A percentile compares a stretch with the other conserved stretches of the same genome.
These are phyloP conservation scores for Pleurotus giganteus DNA, from an alignment of 768 basidiomycete species.

Conservation along the genomic window DNA sequence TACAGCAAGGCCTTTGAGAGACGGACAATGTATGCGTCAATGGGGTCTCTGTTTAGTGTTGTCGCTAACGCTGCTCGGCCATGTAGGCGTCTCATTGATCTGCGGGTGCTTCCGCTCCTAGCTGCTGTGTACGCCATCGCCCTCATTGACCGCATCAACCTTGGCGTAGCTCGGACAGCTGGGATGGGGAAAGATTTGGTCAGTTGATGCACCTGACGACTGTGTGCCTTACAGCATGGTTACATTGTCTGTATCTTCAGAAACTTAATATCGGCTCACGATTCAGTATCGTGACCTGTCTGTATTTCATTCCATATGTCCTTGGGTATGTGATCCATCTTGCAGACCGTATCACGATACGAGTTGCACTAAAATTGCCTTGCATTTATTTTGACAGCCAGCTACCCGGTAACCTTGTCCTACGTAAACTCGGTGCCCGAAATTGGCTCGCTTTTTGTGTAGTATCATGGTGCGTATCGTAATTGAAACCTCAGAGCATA, in stretches of 20 bases:
- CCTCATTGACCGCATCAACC: constrained; percentile 42
- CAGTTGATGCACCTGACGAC: background rate
- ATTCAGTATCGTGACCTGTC: constrained; percentile 39
- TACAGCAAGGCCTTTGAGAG: constrained; percentile 29
- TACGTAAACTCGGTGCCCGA: constrained; percentile 41
- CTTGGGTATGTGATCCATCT: constrained; percentile 30
- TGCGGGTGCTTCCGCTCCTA: constrained; percentile 40
- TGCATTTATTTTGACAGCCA: too few species aligned
- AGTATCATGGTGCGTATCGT: constrained; percentile 30
- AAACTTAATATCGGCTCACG: constrained; percentile 30
- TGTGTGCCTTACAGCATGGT: background rate
- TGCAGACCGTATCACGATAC: too few species aligned
- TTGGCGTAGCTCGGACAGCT: constrained; percentile 40
- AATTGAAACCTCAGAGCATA: background rate
- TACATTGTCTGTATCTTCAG: constrained; percentile 17
- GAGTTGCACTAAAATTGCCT: too few species aligned
- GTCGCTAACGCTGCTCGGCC: background rate
- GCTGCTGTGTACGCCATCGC: constrained; percentile 39
- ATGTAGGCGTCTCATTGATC: constrained; percentile 38
- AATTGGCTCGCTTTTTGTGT: constrained; percentile 43
- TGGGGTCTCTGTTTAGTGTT: background rate
- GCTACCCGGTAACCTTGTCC: constrained; percentile 42
- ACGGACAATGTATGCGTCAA: constrained; percentile 31
- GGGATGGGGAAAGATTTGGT: constrained; percentile 42
- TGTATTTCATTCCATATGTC: constrained; percentile 46